phyloP scores from a whole-genome alignment of 768 basidiomycete species.

The Albatrellus ellisii region DNA sequence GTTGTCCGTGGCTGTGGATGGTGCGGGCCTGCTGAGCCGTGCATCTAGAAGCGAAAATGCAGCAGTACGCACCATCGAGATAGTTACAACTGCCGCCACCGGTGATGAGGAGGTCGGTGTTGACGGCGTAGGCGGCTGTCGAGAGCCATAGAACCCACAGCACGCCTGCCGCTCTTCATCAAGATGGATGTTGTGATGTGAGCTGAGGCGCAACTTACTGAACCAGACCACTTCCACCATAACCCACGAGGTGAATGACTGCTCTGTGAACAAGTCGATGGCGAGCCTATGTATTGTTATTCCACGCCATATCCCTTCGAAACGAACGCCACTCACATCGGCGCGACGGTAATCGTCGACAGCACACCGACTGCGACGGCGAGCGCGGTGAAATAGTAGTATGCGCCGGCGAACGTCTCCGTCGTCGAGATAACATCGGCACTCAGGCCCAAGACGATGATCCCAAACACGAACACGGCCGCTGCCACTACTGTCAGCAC shows the following conservation, averaged over 20 bases:
- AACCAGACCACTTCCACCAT: conserved; percentile 25
- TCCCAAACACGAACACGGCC: not conserved
- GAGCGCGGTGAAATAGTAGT: not conserved
- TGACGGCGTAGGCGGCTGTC: conserved; percentile 19
- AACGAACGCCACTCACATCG: not conserved
- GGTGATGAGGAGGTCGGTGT: not conserved
- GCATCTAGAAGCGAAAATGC: not conserved
- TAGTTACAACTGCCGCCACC: conserved; percentile 5
- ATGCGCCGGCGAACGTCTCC: not conserved
- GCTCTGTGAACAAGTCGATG: conserved; percentile 22
- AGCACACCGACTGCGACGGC: not conserved
- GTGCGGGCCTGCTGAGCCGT: not conserved
- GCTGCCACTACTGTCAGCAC: not conserved
- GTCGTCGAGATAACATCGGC: not conserved
- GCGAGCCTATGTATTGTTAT: conserved; percentile 19
- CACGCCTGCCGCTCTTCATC: conserved; percentile 13
- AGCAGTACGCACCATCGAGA: conserved; percentile 5
- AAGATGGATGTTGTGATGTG: not conserved
- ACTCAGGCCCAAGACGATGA: not conserved
- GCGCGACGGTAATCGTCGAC: not conserved
- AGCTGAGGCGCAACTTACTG: conserved; percentile 16
- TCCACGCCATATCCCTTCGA: not conserved
- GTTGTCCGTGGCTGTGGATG: conserved; percentile 4
- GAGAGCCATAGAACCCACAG: conserved; percentile 30
- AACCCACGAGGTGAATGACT: conserved; percentile 27